These are phyloP conservation scores for Atalantia buxifolia DNA, from an alignment of 345 rosid genomes.

Conservation along the genomic window DNA sequence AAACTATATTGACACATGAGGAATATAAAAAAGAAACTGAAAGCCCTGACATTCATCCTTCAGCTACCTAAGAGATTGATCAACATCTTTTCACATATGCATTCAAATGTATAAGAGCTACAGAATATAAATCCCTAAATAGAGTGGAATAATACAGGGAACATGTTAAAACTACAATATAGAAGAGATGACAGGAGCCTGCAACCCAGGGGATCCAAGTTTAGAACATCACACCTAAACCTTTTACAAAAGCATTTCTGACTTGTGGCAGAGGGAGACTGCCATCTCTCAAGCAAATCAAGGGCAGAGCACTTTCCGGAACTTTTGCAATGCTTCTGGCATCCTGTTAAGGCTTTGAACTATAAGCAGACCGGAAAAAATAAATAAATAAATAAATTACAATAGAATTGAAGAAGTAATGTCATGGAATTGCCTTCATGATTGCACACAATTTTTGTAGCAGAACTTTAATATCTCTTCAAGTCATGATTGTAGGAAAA, in stretches of 20 bases:
- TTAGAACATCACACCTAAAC: conserved; percentile 47
- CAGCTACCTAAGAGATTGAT: not conserved
- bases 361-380: conserved; percentile 9
- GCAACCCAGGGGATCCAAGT: not conserved
- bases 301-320: conserved; percentile 55
- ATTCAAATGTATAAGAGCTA: not conserved
- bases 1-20: not conserved
- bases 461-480: not conserved
- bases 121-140: not conserved
- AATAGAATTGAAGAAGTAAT: not conserved
- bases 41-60: not conserved
- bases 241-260: conserved; percentile 41
- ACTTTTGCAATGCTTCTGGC: conserved; percentile 39
- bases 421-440: not conserved
- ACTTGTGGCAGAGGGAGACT: conserved; percentile 90
- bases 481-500: not conserved
- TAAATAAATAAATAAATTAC: not conserved
- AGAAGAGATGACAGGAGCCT: not conserved
- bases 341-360: conserved; percentile 38
- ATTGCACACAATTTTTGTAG: not conserved
- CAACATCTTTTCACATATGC: not conserved
- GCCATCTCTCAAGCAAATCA: conserved; percentile 88
- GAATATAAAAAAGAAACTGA: not conserved
- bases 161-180: not conserved
- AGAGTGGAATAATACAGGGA: not conserved